Percentiles rank a stretch among this genome's conserved stretches.
Conservation (phyloP, 2,329 filamentous ascomycete genomes). For the Chrysoporthe austroafricana region DNA sequence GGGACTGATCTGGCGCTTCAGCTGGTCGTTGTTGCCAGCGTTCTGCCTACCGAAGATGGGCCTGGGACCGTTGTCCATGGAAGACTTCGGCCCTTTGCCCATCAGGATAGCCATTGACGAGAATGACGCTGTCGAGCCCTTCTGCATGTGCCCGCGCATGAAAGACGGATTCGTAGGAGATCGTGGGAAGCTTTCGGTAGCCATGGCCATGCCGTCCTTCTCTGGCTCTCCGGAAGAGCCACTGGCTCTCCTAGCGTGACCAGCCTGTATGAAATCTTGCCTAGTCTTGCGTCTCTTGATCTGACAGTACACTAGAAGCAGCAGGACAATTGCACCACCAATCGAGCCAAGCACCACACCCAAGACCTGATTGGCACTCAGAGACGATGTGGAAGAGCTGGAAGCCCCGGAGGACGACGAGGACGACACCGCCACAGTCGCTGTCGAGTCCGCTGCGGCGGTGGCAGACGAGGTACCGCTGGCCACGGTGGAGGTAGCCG, state of each 20-base stretch:
- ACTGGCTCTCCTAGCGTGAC: conserved; percentile 48
- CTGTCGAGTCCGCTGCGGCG: conserved; percentile 34
- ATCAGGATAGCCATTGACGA: conserved; percentile 69
- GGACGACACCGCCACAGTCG: conserved; percentile 32
- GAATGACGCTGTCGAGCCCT: conserved; percentile 60
- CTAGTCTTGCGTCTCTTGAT: conserved; percentile 64
- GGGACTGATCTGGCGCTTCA: conserved; percentile 66
- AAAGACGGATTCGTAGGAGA: conserved; percentile 39
- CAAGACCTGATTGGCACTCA: conserved; percentile 63
- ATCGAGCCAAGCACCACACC: conserved; percentile 84
- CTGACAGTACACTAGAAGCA: conserved; percentile 73
- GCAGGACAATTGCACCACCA: conserved; percentile 69
- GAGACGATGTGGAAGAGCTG: conserved; percentile 35
- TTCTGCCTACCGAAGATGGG: conserved; percentile 13
- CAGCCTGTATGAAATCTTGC: conserved; percentile 53
- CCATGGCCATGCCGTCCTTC: conserved; percentile 55
- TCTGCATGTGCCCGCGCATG: conserved; percentile 56
- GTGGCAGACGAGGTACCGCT: conserved; percentile 35
- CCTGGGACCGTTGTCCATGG: conserved; percentile 17
- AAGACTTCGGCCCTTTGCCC: conserved; percentile 51
- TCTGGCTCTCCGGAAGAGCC: conserved; percentile 51
- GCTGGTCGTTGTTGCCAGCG: conserved; percentile 52
- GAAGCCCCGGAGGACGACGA: conserved; percentile 30
- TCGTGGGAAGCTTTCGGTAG: conserved; percentile 46
- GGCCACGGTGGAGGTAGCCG: conserved; percentile 36